Evolutionary conservation across 768 basidiomycete species (phyloP).

Genomic region (Tephrocybe sp.): DNA sequence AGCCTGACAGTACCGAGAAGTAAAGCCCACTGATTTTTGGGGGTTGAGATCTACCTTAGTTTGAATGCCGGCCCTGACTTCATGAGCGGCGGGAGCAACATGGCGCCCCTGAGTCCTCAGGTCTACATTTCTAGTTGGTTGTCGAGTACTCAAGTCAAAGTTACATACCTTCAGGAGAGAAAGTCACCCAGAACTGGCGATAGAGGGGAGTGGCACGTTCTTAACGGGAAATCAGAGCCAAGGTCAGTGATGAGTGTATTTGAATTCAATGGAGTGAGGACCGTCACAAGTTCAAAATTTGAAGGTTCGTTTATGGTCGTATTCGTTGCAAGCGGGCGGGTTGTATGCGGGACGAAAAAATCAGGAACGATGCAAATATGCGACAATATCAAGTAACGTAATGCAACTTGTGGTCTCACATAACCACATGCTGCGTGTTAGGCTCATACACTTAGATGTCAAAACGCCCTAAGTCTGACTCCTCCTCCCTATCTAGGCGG

Average conservation of each 20-base stretch:
- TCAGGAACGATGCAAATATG: conserved; percentile 3
- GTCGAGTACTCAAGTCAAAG: neutral
- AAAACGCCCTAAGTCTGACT: conserved; percentile 2
- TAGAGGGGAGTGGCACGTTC: neutral
- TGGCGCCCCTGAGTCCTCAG: too few species aligned
- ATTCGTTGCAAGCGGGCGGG: too few species aligned
- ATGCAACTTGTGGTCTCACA: neutral
- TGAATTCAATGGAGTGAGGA: too few species aligned
- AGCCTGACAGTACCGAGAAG: neutral
- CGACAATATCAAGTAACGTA: neutral
- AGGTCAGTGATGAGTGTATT: too few species aligned
- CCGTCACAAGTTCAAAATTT: too few species aligned
- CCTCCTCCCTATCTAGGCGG: neutral
- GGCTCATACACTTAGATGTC: conserved; percentile 3
- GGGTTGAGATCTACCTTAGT: neutral
- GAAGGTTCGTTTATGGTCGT: too few species aligned
- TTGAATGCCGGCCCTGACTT: neutral
- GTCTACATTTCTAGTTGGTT: neutral
- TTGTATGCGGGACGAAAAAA: too few species aligned
- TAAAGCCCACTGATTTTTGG: neutral
- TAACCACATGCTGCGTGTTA: too few species aligned
- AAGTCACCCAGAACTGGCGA: neutral
- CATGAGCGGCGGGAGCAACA: neutral
- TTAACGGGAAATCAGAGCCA: neutral
- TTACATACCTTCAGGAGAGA: neutral